Evolutionary conservation across 352 stramenopile genomes (phyloP).

Genomic region (Phytophthora citrophthora): DNA sequence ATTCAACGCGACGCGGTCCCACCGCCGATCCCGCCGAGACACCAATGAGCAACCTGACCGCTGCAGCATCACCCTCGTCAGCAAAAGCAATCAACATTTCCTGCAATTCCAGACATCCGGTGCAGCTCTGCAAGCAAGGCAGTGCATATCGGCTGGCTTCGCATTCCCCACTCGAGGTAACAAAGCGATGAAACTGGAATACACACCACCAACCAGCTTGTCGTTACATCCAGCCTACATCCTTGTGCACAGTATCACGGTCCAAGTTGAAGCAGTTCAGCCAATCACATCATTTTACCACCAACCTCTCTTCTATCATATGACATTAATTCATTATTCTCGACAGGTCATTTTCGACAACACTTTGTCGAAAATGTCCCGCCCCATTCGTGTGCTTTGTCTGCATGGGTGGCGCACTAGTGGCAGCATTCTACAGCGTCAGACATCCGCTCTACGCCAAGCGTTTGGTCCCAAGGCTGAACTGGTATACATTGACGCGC

Average conservation of each 20-base stretch:
- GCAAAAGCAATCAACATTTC: constrained; percentile 5
- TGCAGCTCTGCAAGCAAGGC: constrained; percentile 3
- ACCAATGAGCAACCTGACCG: neutral
- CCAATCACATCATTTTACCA: constrained; percentile 1
- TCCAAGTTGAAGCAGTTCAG: constrained; percentile 3
- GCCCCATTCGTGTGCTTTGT: constrained; percentile 73
- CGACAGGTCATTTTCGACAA: neutral
- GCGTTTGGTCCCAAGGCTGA: constrained; percentile 63
- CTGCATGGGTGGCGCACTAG: constrained; percentile 86
- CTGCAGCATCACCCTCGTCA: constrained; percentile 9
- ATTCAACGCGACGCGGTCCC: neutral
- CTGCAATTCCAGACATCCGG: neutral
- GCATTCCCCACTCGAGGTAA: no score
- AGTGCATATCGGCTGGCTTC: neutral
- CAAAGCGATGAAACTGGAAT: no score
- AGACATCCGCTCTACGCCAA: constrained; percentile 62
- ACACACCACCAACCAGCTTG: no score
- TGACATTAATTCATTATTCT: no score
- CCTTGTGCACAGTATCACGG: neutral
- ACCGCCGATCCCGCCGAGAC: constrained; percentile 1
- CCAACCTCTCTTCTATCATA: neutral
- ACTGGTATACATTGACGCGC: constrained; percentile 71
- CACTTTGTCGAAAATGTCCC: constrained; percentile 24
- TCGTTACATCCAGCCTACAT: no score
- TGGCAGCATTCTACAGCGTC: constrained; percentile 58